A percentile compares a stretch with the other conserved stretches of the same genome.
These are phyloP conservation scores for Rhinocladiella similis DNA, from an alignment of 2,329 filamentous ascomycete genomes.

Conservation along the genomic window DNA sequence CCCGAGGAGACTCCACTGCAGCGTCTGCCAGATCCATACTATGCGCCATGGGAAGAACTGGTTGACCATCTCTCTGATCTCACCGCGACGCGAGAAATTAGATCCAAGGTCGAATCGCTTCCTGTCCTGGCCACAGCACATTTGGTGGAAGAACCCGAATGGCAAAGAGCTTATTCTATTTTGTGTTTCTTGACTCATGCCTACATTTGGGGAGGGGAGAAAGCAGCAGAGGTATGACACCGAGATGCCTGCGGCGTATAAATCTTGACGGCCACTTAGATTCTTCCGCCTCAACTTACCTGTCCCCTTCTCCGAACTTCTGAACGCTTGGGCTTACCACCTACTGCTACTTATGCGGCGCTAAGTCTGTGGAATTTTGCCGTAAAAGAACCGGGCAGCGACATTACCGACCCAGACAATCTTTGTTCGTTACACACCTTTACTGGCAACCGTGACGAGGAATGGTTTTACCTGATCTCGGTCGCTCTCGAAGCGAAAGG, in stretches of 20 bases:
- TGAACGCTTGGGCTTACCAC: constrained; percentile 38
- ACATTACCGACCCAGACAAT: constrained; percentile 40
- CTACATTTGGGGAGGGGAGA: background rate
- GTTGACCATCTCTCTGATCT: background rate
- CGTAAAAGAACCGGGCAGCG: constrained; percentile 22
- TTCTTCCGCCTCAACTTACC: constrained; percentile 36
- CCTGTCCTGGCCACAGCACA: background rate
- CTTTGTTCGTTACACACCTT: constrained; percentile 37
- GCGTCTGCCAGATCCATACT: background rate
- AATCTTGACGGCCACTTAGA: background rate
- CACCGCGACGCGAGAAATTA: background rate
- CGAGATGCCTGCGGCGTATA: too few species aligned
- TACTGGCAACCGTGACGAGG: constrained; percentile 42
- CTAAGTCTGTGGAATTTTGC: constrained; percentile 43
- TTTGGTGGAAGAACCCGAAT: background rate
- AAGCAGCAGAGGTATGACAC: background rate
- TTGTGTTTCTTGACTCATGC: background rate
- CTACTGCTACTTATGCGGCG: constrained; percentile 45
- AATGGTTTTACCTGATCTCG: constrained; percentile 54
- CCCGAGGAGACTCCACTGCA: background rate
- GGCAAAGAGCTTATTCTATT: background rate
- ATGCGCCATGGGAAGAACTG: background rate
- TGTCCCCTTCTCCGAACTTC: constrained; percentile 40
- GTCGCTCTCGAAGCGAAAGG: constrained; percentile 55
- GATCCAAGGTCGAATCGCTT: background rate